phyloP scores from a whole-genome alignment of 768 basidiomycete species.

The Russula brevipes region DNA sequence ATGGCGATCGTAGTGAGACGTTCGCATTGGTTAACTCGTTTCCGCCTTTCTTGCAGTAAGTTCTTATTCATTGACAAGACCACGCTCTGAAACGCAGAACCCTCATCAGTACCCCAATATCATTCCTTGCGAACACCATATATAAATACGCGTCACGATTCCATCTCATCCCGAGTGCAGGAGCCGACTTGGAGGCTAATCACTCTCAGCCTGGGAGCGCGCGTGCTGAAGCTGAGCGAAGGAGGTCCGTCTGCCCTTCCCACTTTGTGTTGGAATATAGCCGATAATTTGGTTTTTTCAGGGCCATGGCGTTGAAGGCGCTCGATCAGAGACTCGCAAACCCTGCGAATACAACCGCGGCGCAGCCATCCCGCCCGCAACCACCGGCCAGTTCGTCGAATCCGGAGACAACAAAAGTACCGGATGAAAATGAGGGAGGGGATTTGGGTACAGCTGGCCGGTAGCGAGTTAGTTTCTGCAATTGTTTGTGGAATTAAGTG shows the following conservation, averaged over 20 bases:
- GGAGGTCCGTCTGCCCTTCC: conserved; percentile 56
- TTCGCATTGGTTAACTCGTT: conserved; percentile 96
- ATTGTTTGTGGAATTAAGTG: conserved; percentile 6
- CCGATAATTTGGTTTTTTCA: conserved; percentile 31
- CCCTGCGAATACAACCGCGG: conserved; percentile 29
- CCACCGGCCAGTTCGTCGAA: conserved; percentile 13
- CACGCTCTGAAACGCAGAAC: neutral
- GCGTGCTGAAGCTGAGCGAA: conserved; percentile 92
- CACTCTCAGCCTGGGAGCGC: conserved; percentile 78
- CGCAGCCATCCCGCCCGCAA: conserved; percentile 10
- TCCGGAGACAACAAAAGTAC: conserved; percentile 14
- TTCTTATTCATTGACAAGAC: neutral
- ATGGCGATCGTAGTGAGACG: conserved; percentile 94
- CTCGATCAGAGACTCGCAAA: conserved; percentile 87
- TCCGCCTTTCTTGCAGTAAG: conserved; percentile 87
- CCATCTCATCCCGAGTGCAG: conserved; percentile 64
- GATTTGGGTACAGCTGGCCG: conserved; percentile 11
- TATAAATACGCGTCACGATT: conserved; percentile 62
- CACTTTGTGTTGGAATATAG: neutral
- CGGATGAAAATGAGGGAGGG: conserved; percentile 17
- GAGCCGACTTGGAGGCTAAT: conserved; percentile 65
- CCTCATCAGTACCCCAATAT: conserved; percentile 59
- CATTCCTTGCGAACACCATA: conserved; percentile 59
- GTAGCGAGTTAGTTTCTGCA: conserved; percentile 3
- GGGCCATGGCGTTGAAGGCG: conserved; percentile 94